Percentiles rank a stretch among this genome's conserved stretches.
Evolutionary conservation across 768 basidiomycete species (phyloP).

Genomic region (Lanmaoa rubissima): DNA sequence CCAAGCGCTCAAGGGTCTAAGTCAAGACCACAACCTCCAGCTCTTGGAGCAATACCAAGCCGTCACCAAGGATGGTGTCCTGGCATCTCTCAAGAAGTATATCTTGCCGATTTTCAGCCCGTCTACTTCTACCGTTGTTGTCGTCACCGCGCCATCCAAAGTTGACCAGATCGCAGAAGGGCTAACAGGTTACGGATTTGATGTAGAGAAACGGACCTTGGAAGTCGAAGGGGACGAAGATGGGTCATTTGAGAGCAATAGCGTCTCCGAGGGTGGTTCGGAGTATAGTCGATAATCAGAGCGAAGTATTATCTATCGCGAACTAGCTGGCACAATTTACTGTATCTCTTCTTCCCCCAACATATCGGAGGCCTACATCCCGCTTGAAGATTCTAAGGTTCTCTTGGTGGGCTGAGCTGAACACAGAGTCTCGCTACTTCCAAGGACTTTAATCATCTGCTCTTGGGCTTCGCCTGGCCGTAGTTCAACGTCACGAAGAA

Average conservation of each 20-base stretch:
- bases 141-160: constrained; percentile 82
- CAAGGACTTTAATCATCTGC: constrained; percentile 61
- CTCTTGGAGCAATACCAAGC: constrained; percentile 76
- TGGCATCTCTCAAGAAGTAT: constrained; percentile 64
- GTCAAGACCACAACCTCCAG: constrained; percentile 69
- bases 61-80: constrained; percentile 78
- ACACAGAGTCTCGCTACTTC: constrained; percentile 15
- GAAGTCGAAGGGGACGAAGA: constrained; percentile 57
- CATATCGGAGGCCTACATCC: neutral
- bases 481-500: constrained; percentile 76
- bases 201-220: constrained; percentile 70
- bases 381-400: neutral
- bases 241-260: constrained; percentile 31
- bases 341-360: neutral
- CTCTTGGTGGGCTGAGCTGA: neutral
- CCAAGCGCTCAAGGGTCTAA: constrained; percentile 85
- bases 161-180: constrained; percentile 65
- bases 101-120: constrained; percentile 85
- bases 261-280: constrained; percentile 34
- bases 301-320: neutral
- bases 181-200: constrained; percentile 68
- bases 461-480: constrained; percentile 72
- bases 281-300: constrained; percentile 15
- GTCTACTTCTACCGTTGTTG: constrained; percentile 70
- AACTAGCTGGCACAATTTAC: neutral